Conservation (phyloP, 306 rosid genomes). For the Fragaria ananassa region DNA sequence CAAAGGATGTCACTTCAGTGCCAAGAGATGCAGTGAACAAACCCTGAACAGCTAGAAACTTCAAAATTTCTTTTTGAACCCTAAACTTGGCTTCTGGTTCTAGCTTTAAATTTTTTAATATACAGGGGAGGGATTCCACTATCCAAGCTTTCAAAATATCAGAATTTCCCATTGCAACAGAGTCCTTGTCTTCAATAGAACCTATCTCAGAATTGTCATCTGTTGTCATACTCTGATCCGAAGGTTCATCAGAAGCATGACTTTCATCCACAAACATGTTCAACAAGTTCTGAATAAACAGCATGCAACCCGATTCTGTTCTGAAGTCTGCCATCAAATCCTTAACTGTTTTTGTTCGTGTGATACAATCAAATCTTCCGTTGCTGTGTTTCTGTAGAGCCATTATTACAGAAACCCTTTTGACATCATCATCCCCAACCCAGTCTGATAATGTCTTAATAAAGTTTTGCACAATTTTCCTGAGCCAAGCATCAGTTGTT, state of each 20-base stretch:
- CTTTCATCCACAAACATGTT: conserved; percentile 84
- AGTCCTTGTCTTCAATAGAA: conserved; percentile 77
- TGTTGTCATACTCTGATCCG: conserved; percentile 96
- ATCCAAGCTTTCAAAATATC: conserved; percentile 87
- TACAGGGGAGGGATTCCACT: conserved; percentile 76
- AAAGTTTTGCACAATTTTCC: conserved; percentile 73
- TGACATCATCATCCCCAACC: conserved; percentile 73
- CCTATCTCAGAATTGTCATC: conserved; percentile 95
- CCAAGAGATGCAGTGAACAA: conserved; percentile 90
- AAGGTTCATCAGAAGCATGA: conserved; percentile 79
- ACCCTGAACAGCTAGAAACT: conserved; percentile 93
- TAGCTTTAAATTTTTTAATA: conserved; percentile 67
- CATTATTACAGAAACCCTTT: conserved; percentile 79
- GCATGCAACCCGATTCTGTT: conserved; percentile 81
- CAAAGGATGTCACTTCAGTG: conserved; percentile 87
- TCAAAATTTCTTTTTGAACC: conserved; percentile 75
- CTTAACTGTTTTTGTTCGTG: conserved; percentile 71
- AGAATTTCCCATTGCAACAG: conserved; percentile 52
- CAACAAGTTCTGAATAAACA: conserved; percentile 72
- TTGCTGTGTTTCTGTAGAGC: conserved; percentile 92
- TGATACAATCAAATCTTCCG: conserved; percentile 67
- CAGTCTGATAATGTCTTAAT: conserved; percentile 66
- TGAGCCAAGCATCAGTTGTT: conserved; percentile 76
- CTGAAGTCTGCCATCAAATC: conserved; percentile 73
- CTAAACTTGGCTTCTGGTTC: conserved; percentile 62